phyloP scores from a whole-genome alignment of 2,329 filamentous ascomycete genomes.

The Chrysoporthe cubensis region DNA sequence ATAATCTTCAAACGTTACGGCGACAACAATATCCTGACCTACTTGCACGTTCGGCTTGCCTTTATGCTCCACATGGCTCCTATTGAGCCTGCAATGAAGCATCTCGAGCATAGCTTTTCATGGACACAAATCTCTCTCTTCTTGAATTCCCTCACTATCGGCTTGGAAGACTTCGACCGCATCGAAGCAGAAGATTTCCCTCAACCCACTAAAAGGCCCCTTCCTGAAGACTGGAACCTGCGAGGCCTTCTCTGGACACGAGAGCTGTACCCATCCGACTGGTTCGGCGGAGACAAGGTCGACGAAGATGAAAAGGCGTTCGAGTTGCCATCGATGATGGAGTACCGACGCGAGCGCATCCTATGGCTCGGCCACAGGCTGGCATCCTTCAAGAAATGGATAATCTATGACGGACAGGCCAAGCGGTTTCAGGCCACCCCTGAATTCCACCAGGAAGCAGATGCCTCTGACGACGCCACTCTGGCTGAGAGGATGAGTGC shows the following conservation, averaged over 20 bases:
- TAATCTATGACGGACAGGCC: conserved; percentile 46
- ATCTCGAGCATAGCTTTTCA: conserved; percentile 46
- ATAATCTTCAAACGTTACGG: conserved; percentile 56
- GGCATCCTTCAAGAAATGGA: conserved; percentile 46
- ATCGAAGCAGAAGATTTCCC: conserved; percentile 54
- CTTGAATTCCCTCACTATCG: conserved; percentile 42
- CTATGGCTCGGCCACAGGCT: conserved; percentile 60
- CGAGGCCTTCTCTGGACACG: conserved; percentile 65
- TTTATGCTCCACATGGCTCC: conserved; percentile 57
- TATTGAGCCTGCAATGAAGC: conserved; percentile 46
- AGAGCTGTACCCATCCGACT: conserved; percentile 60
- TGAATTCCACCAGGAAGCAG: conserved; percentile 39
- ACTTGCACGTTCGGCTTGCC: conserved; percentile 64
- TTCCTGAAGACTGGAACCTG: conserved; percentile 72
- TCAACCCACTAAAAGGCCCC: conserved; percentile 51
- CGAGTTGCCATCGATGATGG: conserved; percentile 62
- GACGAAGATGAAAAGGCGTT: conserved; percentile 72
- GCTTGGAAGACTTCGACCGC: conserved; percentile 36
- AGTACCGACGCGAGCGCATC: conserved; percentile 61
- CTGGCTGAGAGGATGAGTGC: background rate
- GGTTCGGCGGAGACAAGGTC: conserved; percentile 61
- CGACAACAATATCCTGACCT: conserved; percentile 64
- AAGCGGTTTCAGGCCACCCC: conserved; percentile 46
- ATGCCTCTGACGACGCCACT: background rate
- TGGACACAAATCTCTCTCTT: conserved; percentile 44